Percentiles rank a stretch among this genome's conserved stretches.
These are phyloP conservation scores for Pseudocercospora crystallina DNA, from an alignment of 2,329 filamentous ascomycete genomes.

Conservation along the genomic window DNA sequence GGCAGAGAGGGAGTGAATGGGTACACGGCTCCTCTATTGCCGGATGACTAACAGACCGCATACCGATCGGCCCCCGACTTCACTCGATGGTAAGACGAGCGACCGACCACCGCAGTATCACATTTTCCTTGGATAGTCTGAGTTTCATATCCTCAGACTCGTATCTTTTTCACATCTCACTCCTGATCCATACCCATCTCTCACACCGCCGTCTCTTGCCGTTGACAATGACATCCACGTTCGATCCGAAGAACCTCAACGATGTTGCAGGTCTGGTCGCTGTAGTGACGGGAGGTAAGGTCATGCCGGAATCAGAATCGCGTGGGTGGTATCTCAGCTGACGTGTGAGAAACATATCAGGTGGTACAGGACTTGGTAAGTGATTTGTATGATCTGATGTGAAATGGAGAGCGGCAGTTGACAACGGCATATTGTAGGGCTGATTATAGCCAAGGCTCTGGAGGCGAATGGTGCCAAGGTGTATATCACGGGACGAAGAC, in stretches of 20 bases:
- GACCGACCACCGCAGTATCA: too few species aligned
- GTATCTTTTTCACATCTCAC: background rate
- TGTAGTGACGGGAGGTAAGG: slow-evolving; percentile 32
- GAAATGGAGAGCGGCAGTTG: background rate
- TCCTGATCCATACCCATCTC: background rate
- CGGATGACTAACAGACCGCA: background rate
- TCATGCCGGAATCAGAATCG: background rate
- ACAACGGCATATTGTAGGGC: slow-evolving; percentile 22
- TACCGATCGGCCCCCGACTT: too few species aligned
- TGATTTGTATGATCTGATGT: background rate
- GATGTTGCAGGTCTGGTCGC: slow-evolving; percentile 32
- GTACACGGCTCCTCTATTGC: background rate
- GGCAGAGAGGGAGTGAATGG: too few species aligned
- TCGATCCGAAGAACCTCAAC: slow-evolving; percentile 24
- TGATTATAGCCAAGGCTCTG: slow-evolving; percentile 43
- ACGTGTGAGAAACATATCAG: background rate
- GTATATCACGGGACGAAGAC: slow-evolving; percentile 47
- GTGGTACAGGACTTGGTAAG: slow-evolving; percentile 7
- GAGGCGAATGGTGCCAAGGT: slow-evolving; percentile 44
- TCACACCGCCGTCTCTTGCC: too few species aligned
- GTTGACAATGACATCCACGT: slow-evolving; percentile 23
- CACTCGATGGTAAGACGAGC: too few species aligned
- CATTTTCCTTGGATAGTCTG: too few species aligned
- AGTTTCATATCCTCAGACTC: too few species aligned
- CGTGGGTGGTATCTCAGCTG: background rate